Evolutionary conservation across 495 filamentous ascomycete genomes (phyloP).

Genomic region (Penicillium ochrochloron): DNA sequence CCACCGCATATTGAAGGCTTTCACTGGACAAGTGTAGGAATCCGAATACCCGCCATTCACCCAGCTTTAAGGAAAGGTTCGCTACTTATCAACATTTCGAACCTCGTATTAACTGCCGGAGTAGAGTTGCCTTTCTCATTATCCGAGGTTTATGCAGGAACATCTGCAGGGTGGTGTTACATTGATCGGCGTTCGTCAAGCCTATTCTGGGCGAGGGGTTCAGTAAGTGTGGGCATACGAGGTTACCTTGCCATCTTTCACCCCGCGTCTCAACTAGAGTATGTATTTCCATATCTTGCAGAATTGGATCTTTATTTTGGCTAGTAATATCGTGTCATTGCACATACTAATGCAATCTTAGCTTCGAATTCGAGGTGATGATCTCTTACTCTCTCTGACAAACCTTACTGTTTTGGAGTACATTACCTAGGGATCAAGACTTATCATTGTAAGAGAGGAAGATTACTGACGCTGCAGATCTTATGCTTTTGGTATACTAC

Average conservation of each 20-base stretch:
- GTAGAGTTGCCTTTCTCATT: background rate
- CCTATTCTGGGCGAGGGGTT: constrained; percentile 9
- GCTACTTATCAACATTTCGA: constrained; percentile 3
- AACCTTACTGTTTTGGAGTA: too few relatives aligned
- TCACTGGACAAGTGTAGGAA: background rate
- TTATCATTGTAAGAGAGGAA: too few relatives aligned
- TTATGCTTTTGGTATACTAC: too few relatives aligned
- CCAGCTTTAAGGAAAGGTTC: constrained; percentile 2
- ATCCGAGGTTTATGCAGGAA: constrained; percentile 13
- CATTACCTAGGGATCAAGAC: too few relatives aligned
- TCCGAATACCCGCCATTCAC: background rate
- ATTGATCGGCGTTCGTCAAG: constrained; percentile 20
- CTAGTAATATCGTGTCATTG: background rate
- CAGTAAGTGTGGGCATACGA: constrained; percentile 16
- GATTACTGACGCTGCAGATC: too few relatives aligned
- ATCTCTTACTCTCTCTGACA: background rate
- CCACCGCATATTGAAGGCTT: constrained; percentile 15
- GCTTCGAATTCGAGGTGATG: background rate
- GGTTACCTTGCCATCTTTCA: constrained; percentile 3
- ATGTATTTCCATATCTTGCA: background rate
- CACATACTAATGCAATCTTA: background rate
- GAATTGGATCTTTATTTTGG: background rate
- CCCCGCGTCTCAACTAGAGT: constrained; percentile 1
- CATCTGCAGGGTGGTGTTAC: constrained; percentile 17
- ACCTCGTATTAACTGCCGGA: background rate